These are phyloP conservation scores for Paramecium pentaurelia DNA, from an alignment of 73 alveolate genomes.

Conservation along the genomic window DNA sequence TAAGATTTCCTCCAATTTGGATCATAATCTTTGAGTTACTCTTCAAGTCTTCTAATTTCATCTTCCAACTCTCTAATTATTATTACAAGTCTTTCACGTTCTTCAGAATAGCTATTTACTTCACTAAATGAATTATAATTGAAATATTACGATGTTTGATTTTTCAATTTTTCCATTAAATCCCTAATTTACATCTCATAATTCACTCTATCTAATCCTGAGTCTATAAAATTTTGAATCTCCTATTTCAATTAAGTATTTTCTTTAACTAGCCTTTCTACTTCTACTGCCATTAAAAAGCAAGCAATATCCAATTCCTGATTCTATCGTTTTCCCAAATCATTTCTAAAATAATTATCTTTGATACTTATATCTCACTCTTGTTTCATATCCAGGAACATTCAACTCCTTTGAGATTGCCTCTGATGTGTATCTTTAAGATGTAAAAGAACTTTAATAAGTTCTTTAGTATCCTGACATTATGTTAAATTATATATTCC, in stretches of 20 bases:
- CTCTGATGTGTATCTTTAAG: neutral
- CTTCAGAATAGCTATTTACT: neutral
- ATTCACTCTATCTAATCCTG: constrained; percentile 47
- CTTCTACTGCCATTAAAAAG: constrained; percentile 37
- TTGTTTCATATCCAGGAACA: constrained; percentile 36
- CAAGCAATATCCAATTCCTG: neutral
- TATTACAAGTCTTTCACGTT: neutral
- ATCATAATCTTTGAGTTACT: constrained; percentile 25
- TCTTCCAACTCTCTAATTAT: constrained; percentile 12
- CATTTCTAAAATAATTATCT: neutral
- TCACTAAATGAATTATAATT: neutral
- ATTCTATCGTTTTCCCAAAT: neutral
- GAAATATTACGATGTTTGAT: neutral
- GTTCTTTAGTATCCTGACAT: constrained; percentile 34
- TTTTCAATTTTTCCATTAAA: neutral
- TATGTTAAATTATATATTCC: neutral
- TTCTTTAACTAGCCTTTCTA: neutral
- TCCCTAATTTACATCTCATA: neutral
- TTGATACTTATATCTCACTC: neutral
- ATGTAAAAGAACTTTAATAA: neutral
- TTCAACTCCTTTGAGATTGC: neutral
- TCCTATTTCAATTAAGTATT: neutral
- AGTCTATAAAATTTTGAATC: neutral
- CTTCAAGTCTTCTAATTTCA: neutral
- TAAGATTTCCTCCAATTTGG: neutral